Base-by-base conservation (phyloP, 2,329 filamentous ascomycete species). In the Pleoardoris graminearum region DNA sequence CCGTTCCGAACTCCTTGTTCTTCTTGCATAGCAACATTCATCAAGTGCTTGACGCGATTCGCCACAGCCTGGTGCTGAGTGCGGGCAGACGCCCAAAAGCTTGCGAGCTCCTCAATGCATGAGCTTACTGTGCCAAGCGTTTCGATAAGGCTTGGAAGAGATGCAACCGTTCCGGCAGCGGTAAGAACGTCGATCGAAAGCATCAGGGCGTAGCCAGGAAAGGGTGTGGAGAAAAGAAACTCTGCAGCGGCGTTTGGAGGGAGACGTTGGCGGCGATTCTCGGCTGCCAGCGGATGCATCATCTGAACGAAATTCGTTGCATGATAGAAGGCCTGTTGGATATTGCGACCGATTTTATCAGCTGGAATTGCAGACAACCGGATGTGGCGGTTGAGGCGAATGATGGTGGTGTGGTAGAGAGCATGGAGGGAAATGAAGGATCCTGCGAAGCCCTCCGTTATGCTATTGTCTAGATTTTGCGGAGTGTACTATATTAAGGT, bases 161-260 rank as follows among this genome's bases (percentile, higher is more conserved):
- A 60, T 3, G 61, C 43, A 8, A 63, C 54, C 8, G 60, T 64
- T 1, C 86, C 84, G 4, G 80, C 82, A 0, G 86, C 82, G 11
- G 83, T 83, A 50, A 89, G 76, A 1, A 89, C 82, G 60, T 91
- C 88, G 29, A 87, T 77, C 0, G 87, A 86, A 42, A 85, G 80
- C 29, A 85, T 75, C 21, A 87, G 79, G 5, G 82, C 80, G 57
- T 83, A 83, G n/a, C 82, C 83, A 16, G 84, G 76, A 55, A 86
- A 85, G 0, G 86, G 85, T 27, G 66, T 69, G 0, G 83, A 80
- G 35, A 82, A 79, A 4, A 71, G 59, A 50, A 69, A 67, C 25
- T 77, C 59, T n/a, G 64, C 42, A 17, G 57, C 43, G 17, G 55
- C 30, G 61, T 41, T 69, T 48, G 36, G 65, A 58, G 55, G 55